These are phyloP conservation scores for Articulospora tetracladia DNA, from an alignment of 495 filamentous ascomycete species.

Conservation along the genomic window DNA sequence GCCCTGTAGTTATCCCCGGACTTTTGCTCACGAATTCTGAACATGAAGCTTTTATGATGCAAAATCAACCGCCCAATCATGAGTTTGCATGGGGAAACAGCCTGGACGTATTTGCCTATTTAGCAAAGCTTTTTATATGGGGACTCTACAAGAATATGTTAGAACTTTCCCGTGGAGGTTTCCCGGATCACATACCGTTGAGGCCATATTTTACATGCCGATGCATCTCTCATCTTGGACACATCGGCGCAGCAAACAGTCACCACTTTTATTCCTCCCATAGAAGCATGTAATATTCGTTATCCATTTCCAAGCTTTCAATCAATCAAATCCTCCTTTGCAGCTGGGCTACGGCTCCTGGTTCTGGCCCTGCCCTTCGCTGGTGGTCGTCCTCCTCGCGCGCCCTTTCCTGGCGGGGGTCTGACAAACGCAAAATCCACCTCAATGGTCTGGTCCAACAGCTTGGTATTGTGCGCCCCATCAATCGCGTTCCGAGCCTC, in stretches of 20 bases:
- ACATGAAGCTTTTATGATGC: too few species aligned
- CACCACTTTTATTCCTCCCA: not conserved
- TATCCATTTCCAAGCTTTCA: slow-evolving; percentile 7
- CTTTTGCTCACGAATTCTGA: too few species aligned
- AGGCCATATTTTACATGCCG: slow-evolving; percentile 26
- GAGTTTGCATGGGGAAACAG: too few species aligned
- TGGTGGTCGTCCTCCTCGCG: slow-evolving; percentile 25
- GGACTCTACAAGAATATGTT: slow-evolving; percentile 1
- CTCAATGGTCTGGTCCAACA: slow-evolving; percentile 87
- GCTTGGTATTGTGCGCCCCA: slow-evolving; percentile 71
- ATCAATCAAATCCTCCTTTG: slow-evolving; percentile 23
- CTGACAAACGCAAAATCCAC: slow-evolving; percentile 98
- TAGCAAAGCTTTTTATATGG: too few species aligned
- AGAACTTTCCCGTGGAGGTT: not conserved
- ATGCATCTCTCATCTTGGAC: slow-evolving; percentile 32
- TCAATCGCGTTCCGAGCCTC: slow-evolving; percentile 86
- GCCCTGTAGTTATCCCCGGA: too few species aligned
- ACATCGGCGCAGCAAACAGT: slow-evolving; percentile 30
- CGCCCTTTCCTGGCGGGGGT: slow-evolving; percentile 60
- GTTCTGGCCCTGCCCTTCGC: slow-evolving; percentile 26
- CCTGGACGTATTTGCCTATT: too few species aligned
- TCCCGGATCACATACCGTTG: slow-evolving; percentile 23
- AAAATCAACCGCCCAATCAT: too few species aligned
- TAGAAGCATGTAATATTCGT: not conserved
- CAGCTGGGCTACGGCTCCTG: slow-evolving; percentile 24